Conservation (phyloP, 73 alveolate genomes). For the Stentor coeruleus region DNA sequence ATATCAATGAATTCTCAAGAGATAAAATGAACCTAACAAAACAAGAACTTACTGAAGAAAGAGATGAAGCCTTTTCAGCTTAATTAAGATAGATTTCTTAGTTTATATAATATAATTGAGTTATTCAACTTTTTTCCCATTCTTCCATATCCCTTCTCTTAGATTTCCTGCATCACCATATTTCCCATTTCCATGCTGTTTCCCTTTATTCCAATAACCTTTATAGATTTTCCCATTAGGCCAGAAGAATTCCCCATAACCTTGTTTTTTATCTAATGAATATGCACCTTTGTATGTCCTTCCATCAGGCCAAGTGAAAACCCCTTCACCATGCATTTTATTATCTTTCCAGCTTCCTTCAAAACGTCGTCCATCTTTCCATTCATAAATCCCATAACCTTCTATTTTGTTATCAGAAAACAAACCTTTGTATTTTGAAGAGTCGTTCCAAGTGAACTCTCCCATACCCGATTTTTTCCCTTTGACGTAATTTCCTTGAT, state of each 20-base stretch:
- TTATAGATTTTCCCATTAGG: conserved; percentile 19
- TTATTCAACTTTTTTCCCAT: conserved; percentile 24
- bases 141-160: not conserved
- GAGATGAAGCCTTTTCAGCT: conserved; percentile 29
- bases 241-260: conserved; percentile 10
- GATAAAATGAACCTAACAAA: conserved; percentile 42
- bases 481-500: conserved; percentile 41
- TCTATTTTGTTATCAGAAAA: conserved; percentile 44
- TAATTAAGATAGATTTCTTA: too few relatives aligned
- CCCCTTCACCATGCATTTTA: conserved; percentile 23
- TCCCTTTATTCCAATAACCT: conserved; percentile 6
- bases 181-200: conserved; percentile 7
- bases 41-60: conserved; percentile 57
- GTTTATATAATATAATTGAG: too few relatives aligned
- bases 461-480: conserved; percentile 59
- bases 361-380: conserved; percentile 36
- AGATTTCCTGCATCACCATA: not conserved
- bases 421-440: conserved; percentile 60
- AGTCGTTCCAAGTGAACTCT: conserved; percentile 59
- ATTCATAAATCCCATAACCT: conserved; percentile 46
- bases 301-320: conserved; percentile 22
- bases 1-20: conserved; percentile 41
- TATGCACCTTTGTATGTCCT: conserved; percentile 6
- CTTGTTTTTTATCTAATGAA: not conserved
- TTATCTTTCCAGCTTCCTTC: conserved; percentile 27